phyloP scores from a whole-genome alignment of 2,329 filamentous ascomycete species.

The Fusarium pininemorale region DNA sequence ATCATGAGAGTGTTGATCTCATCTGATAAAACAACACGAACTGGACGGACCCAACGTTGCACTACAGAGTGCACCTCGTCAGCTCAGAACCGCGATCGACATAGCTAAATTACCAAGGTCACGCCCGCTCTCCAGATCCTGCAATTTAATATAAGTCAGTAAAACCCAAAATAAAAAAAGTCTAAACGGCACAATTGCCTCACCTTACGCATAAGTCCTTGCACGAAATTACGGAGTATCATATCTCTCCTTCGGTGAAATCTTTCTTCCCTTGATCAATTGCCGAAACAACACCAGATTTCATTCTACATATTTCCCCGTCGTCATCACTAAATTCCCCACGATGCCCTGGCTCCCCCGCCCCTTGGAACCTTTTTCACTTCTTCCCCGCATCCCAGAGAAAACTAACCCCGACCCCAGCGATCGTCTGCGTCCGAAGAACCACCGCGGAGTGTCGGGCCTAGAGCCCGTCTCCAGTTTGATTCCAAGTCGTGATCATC shows the following conservation, averaged over 20 bases:
- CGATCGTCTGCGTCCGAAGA: constrained; percentile 27
- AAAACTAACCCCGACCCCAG: constrained; percentile 12
- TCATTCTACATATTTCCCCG: not conserved
- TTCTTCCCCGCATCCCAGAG: constrained; percentile 30
- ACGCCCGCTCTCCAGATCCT: not conserved
- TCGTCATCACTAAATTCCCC: constrained; percentile 14
- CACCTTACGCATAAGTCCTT: not conserved
- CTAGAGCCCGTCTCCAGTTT: constrained; percentile 21
- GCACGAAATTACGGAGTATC: not conserved
- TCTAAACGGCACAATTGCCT: not conserved
- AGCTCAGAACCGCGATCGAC: constrained; percentile 23
- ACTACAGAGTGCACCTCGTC: constrained; percentile 5
- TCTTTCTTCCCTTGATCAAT: not conserved
- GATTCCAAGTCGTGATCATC: not conserved
- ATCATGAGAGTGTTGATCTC: not conserved
- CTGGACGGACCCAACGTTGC: constrained; percentile 5
- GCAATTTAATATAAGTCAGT: not conserved
- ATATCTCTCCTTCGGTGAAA: not conserved
- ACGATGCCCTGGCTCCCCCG: constrained; percentile 18
- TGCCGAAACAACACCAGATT: constrained; percentile 15
- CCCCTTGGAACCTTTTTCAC: not conserved
- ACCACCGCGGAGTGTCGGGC: constrained; percentile 37
- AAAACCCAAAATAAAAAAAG: not conserved
- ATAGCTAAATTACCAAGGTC: constrained; percentile 11
- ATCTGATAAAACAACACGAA: not conserved